Evolutionary conservation across 2,329 filamentous ascomycete species (phyloP).

Genomic region (Pezicula radicicola): DNA sequence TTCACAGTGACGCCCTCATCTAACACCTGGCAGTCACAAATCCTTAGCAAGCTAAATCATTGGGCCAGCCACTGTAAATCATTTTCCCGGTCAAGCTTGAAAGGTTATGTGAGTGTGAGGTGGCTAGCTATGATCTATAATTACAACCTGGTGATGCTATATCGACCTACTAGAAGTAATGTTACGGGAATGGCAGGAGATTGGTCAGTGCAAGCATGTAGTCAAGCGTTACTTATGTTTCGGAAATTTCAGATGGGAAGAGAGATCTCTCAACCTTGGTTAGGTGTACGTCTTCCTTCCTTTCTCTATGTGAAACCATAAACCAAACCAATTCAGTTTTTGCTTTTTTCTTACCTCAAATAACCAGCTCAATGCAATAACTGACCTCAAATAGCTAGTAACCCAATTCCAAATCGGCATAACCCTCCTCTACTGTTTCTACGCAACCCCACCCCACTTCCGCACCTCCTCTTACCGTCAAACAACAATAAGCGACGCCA

Average conservation of each 20-base stretch:
- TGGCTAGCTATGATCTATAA: not conserved
- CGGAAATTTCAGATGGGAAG: not conserved
- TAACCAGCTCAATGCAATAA: too few relatives aligned
- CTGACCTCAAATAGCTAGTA: too few relatives aligned
- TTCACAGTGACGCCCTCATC: not conserved
- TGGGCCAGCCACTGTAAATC: not conserved
- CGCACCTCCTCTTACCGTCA: not conserved
- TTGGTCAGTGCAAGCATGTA: not conserved
- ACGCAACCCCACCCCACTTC: not conserved
- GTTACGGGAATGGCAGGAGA: not conserved
- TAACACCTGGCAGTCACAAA: not conserved
- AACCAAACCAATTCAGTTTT: too few relatives aligned
- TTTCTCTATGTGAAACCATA: too few relatives aligned
- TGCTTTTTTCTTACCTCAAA: too few relatives aligned
- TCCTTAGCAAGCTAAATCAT: not conserved
- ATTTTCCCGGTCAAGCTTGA: not conserved
- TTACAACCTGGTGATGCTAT: not conserved
- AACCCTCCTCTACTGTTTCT: not conserved
- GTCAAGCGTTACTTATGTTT: not conserved
- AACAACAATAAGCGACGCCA: slow-evolving; percentile 12
- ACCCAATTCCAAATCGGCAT: not conserved
- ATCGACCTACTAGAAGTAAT: not conserved
- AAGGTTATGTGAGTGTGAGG: not conserved
- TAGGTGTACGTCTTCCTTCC: not conserved
- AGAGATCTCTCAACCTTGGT: not conserved